Base-by-base conservation (phyloP, 805 yeast species). In the Myxozyma neglecta region DNA sequence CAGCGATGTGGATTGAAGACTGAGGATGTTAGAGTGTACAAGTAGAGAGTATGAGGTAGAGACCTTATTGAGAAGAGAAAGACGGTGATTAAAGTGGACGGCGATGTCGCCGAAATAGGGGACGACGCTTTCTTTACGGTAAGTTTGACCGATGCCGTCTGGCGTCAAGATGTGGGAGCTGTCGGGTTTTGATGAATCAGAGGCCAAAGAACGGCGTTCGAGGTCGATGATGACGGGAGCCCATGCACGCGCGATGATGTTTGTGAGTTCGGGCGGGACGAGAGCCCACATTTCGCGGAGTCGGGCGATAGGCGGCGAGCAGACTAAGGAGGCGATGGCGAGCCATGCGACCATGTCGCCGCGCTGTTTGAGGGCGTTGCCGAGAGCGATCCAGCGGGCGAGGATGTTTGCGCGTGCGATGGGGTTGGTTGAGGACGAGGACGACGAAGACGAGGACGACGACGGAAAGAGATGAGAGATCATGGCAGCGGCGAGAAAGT, bases 331-430 rank as follows among this genome's bases (percentile, higher is more conserved):
- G 0, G 97, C 90, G 67, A 93, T 85, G 0, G 97, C 96, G 29
- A 90, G 77, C 97, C 97, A 93, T 36, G 94, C 86, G 0, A 91
- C 92, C 92, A 90, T 90, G 72, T 93, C 96, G 53, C 98, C 98
- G 36, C 83, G 77, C 62, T 83, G 83, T 70, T 90, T 94, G 64
- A 93, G 82, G 34, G 79, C 76, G 65, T 87, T 84, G 3, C 97
- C 98, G 48, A 93, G 78, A 63, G 85, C 85, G 47, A 92, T 88
- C 98, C 98, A 93, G 71, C 85, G 87, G 51, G 85, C 84, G 42
- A 93, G 73, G 3, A 91, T 70, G 46, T 81, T 75, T 11, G 0
- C 96, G 96, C 61, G 94, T 60, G 47, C 62, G 7, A 70, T 69
- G 2, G 76, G 71, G 29, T 68, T 72, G 16, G 66, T 68, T 64